Conservation (phyloP, 305 asterid genomes). For the Andrographis paniculata region DNA sequence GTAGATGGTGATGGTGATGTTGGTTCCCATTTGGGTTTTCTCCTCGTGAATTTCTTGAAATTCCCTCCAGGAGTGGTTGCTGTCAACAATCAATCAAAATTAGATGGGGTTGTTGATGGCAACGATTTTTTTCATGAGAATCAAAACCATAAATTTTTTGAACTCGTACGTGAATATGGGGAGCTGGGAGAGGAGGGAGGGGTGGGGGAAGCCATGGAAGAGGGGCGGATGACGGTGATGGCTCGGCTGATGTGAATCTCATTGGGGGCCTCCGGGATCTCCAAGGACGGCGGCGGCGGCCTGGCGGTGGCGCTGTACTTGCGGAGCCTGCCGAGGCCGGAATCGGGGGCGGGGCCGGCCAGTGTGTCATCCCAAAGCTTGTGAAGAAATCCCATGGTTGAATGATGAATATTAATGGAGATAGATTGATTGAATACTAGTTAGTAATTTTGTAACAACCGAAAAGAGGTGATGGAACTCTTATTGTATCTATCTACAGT, state of each 20-base stretch:
- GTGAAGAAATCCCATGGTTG: conserved; percentile 72
- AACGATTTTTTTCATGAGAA: not conserved
- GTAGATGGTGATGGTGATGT: too few relatives aligned
- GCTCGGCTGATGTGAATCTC: conserved; percentile 37
- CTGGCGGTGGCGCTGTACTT: conserved; percentile 47
- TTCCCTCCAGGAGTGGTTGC: conserved; percentile 51
- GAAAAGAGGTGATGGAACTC: conserved; percentile 30
- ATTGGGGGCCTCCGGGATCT: conserved; percentile 8
- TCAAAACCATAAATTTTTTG: not conserved
- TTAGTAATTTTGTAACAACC: conserved; percentile 47
- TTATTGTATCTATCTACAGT: not conserved
- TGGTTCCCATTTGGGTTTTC: conserved; percentile 25
- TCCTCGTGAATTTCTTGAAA: conserved; percentile 50
- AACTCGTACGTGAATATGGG: conserved; percentile 65
- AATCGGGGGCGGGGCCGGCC: conserved; percentile 74
- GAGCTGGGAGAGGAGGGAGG: conserved; percentile 40
- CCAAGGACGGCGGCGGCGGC: conserved; percentile 9
- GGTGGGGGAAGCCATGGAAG: conserved; percentile 47
- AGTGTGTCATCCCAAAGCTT: conserved; percentile 80
- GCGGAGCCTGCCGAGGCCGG: conserved; percentile 65
- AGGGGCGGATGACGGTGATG: conserved; percentile 46
- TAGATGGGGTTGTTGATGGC: not conserved
- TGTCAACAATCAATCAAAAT: conserved; percentile 14
- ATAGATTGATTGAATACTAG: not conserved
- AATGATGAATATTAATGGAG: not conserved